Evolutionary conservation across 1,284 basidiomycete genomes (phyloP), one percentile per base, ranked within the genome.

Genomic region (Fomitopsis palustris): DNA sequence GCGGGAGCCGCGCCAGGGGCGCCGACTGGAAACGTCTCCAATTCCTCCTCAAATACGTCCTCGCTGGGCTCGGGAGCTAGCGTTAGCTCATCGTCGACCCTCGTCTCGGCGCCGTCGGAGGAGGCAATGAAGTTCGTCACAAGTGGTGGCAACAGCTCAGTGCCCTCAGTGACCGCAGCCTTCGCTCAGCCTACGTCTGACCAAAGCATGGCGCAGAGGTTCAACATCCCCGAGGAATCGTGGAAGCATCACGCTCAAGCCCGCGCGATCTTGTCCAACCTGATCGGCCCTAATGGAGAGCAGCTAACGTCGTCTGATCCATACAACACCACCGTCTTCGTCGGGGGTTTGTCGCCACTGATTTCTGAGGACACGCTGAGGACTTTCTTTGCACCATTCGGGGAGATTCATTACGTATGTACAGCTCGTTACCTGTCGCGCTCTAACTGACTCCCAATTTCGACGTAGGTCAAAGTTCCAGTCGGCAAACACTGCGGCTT

Each of bases 401-500:
- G 93, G 52, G 92, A 93, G 63, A 95, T 96, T 59, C 92, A 95
- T 67, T 96, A 96, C 70, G 94, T 92, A 21, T 53, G 65, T 67
- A 55, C 19, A 16, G 16, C 33, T 56, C 55, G 61, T 37, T 57
- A 54, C 41, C 10, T 54, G 55, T 16, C 14, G 51, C 49, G 52
- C 10, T 17, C 38, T 52, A 53, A 31, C n/a, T 59, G 56, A 58
- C 58, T 64, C 31, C 56, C n/a, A 14, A 23, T 55, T 42, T 38
- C 47, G 49, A 3, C 23, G 16, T 58, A 93, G 90, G 93, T 96
- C 70, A 97, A 97, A 76, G 95, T 97, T 7, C 95, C 95, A 2
- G 90, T 93, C 27, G 94, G 93, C 53, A 97, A 97, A 70, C 93
- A 95, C 62, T 97, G 95, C 68, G 95, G 95, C 0, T 98, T 98